Evolutionary conservation across 164 flowering plant species (phyloP).

Genomic region (Vitis rupestris): DNA sequence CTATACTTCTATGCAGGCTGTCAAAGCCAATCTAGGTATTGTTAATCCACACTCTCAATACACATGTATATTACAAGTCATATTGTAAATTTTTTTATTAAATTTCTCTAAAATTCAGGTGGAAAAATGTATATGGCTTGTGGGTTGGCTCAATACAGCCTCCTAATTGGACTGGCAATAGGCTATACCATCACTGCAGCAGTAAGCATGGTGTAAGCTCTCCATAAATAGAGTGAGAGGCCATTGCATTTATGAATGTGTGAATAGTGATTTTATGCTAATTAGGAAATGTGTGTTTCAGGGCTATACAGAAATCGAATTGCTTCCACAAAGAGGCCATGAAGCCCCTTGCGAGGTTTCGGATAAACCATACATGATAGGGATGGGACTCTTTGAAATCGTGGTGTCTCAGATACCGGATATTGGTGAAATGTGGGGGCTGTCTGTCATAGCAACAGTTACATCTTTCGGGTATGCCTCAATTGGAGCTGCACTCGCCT

Average conservation of each 20-base stretch:
- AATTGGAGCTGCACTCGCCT: conserved; percentile 40
- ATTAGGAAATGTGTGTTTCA: conserved; percentile 11
- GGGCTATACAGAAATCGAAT: conserved; percentile 42
- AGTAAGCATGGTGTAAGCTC: conserved; percentile 52
- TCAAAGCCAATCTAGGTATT: conserved; percentile 38
- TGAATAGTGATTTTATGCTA: no score
- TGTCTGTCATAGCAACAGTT: conserved; percentile 42
- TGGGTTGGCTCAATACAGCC: conserved; percentile 33
- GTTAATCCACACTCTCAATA: not conserved
- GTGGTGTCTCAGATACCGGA: conserved; percentile 53
- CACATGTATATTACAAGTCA: no score
- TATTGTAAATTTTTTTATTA: no score
- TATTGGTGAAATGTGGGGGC: conserved; percentile 44
- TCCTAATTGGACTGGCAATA: conserved; percentile 31
- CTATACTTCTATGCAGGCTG: conserved; percentile 49
- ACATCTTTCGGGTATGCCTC: conserved; percentile 52
- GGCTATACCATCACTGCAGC: conserved; percentile 57
- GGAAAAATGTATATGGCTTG: conserved; percentile 27
- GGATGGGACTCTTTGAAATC: conserved; percentile 35
- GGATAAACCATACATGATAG: conserved; percentile 32
- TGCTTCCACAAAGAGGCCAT: conserved; percentile 47
- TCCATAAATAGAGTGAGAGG: no score
- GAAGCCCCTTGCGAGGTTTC: conserved; percentile 29
- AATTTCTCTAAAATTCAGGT: conserved; percentile 18
- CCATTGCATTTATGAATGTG: no score